Conservation (phyloP, 2,329 filamentous ascomycete genomes). For the Tolypocladium album region DNA sequence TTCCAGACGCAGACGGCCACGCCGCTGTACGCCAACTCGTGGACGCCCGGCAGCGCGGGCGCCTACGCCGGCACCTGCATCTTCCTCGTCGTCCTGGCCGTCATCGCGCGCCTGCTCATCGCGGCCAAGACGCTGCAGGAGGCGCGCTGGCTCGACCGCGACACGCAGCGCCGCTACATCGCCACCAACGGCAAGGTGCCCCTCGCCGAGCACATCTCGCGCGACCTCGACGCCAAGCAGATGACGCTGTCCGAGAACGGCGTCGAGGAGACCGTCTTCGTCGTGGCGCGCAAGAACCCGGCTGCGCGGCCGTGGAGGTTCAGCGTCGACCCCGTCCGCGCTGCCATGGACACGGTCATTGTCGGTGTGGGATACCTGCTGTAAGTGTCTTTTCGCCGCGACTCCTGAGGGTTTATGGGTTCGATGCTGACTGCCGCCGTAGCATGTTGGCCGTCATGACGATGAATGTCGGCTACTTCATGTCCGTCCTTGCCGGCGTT, state of each 20-base stretch:
- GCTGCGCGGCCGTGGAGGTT: slow-evolving; percentile 65
- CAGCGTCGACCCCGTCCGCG: slow-evolving; percentile 66
- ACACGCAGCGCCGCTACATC: slow-evolving; percentile 67
- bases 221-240: slow-evolving; percentile 51
- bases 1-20: slow-evolving; percentile 50
- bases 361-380: slow-evolving; percentile 75
- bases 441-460: slow-evolving; percentile 94
- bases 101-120: slow-evolving; percentile 58
- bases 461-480: slow-evolving; percentile 75
- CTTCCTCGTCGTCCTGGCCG: slow-evolving; percentile 71
- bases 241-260: slow-evolving; percentile 65
- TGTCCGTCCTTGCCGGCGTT: slow-evolving; percentile 66
- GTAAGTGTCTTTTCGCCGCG: slow-evolving; percentile 42
- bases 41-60: slow-evolving; percentile 62
- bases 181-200: slow-evolving; percentile 55
- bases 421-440: background rate
- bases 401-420: background rate
- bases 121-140: slow-evolving; percentile 58
- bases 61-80: slow-evolving; percentile 84
- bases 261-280: slow-evolving; percentile 67
- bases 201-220: slow-evolving; percentile 46
- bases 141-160: slow-evolving; percentile 56
- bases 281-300: slow-evolving; percentile 49
- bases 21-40: slow-evolving; percentile 49
- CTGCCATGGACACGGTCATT: slow-evolving; percentile 58